These are phyloP conservation scores for Trichoderma atrobrunneum DNA, from an alignment of 2,329 filamentous ascomycete genomes.

Conservation along the genomic window DNA sequence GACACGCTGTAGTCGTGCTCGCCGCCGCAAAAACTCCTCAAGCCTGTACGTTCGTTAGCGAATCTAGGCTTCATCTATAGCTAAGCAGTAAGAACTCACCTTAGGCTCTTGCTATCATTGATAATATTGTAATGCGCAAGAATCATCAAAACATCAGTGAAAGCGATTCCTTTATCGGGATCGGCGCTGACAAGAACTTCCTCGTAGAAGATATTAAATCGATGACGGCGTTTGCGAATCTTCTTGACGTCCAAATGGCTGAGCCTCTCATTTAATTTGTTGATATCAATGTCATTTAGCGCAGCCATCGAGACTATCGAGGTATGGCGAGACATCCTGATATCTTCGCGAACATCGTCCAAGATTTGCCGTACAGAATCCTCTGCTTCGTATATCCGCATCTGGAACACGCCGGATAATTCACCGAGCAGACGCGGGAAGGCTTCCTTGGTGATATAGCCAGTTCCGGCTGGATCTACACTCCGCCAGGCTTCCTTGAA, in stretches of 20 bases:
- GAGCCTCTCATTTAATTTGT: conserved; percentile 71
- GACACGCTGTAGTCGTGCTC: conserved; percentile 85
- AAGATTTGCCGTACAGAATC: conserved; percentile 84
- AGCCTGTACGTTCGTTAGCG: conserved; percentile 50
- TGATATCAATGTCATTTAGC: conserved; percentile 63
- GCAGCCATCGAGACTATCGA: conserved; percentile 54
- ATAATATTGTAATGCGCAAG: conserved; percentile 98
- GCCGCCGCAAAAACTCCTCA: conserved; percentile 89
- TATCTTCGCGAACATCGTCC: conserved; percentile 70
- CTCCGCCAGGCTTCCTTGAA: conserved; percentile 99
- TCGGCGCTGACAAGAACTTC: conserved; percentile 94
- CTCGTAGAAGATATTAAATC: conserved; percentile 94
- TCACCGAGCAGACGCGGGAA: conserved; percentile 89
- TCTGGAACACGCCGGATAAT: conserved; percentile 91
- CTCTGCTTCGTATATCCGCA: conserved; percentile 91
- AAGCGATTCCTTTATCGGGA: conserved; percentile 83
- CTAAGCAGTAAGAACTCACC: conserved; percentile 46
- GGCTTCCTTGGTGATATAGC: conserved; percentile 84
- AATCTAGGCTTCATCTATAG: not conserved
- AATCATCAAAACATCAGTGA: conserved; percentile 90
- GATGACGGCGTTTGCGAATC: conserved; percentile 70
- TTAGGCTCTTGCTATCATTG: conserved; percentile 92
- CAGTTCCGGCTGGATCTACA: conserved; percentile 85
- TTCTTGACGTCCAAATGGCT: conserved; percentile 68
- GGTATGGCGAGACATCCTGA: conserved; percentile 50